Evolutionary conservation across 148 eudicot species (phyloP).

Genomic region (Silene latifolia): DNA sequence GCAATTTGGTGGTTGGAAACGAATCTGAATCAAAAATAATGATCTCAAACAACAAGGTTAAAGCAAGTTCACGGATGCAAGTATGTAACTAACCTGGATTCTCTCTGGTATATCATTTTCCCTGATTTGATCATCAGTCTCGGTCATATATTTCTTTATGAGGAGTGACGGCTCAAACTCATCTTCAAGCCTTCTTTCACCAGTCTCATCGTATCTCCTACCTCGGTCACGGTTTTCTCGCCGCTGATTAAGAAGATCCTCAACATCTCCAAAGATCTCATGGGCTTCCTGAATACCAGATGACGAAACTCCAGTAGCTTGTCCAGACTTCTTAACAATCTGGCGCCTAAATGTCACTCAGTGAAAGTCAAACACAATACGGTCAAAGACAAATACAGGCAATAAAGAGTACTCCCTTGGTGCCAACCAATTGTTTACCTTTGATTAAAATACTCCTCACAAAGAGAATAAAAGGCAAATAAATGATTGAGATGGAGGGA

Average conservation of each 20-base stretch:
- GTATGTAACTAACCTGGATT: slow-evolving; percentile 55
- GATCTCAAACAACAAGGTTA: background rate
- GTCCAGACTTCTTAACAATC: slow-evolving; percentile 57
- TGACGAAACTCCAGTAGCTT: slow-evolving; percentile 68
- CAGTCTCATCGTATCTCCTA: slow-evolving; percentile 43
- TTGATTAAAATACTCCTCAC: too few species aligned
- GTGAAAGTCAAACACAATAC: background rate
- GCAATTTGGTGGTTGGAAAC: background rate
- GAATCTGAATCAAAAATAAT: background rate
- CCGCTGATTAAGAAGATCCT: slow-evolving; percentile 63
- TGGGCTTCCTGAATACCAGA: slow-evolving; percentile 79
- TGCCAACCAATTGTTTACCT: too few species aligned
- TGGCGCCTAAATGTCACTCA: slow-evolving; percentile 45
- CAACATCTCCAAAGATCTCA: slow-evolving; percentile 88
- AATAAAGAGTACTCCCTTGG: too few species aligned
- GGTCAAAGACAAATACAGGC: background rate
- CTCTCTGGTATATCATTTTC: slow-evolving; percentile 80
- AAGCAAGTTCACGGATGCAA: background rate
- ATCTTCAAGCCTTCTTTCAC: slow-evolving; percentile 72
- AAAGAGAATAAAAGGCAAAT: too few species aligned
- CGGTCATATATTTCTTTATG: slow-evolving; percentile 84
- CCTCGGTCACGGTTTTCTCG: slow-evolving; percentile 46
- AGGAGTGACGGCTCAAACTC: slow-evolving; percentile 81
- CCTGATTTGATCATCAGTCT: slow-evolving; percentile 66
- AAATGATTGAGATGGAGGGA: too few species aligned